These are phyloP conservation scores for Carex arenaria DNA, from an alignment of 202 grass and related monocot species.

Conservation along the genomic window DNA sequence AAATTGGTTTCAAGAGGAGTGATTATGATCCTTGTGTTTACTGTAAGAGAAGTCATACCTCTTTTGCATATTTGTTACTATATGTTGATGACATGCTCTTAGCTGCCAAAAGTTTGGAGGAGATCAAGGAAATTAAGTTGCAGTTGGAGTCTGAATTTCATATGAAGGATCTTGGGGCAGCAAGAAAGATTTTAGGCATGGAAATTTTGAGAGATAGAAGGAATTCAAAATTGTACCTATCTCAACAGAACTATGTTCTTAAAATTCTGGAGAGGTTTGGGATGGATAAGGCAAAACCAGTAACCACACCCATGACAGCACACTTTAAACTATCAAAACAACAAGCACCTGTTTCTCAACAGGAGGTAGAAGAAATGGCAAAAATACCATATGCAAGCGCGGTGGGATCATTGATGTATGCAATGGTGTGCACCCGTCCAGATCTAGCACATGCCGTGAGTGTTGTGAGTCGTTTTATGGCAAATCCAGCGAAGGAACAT, in stretches of 20 bases:
- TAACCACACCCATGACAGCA: not conserved
- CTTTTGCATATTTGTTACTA: not conserved
- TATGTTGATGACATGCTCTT: too few species aligned
- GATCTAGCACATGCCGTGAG: too few species aligned
- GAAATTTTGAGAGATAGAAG: not conserved
- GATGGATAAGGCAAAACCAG: not conserved
- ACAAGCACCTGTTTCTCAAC: not conserved
- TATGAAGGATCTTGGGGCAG: not conserved
- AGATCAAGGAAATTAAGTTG: not conserved
- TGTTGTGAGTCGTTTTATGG: too few species aligned
- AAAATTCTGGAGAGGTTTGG: not conserved
- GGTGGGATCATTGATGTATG: not conserved
- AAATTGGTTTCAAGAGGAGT: not conserved
- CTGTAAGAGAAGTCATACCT: not conserved
- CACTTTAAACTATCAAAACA: not conserved
- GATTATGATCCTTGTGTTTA: not conserved
- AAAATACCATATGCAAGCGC: not conserved
- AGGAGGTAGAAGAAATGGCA: not conserved
- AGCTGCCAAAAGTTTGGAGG: not conserved
- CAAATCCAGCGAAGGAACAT: too few species aligned
- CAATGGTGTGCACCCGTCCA: too few species aligned
- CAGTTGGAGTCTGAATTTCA: not conserved
- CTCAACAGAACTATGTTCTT: not conserved
- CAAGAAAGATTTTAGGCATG: not conserved
- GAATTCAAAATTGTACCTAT: not conserved